Evolutionary conservation across 805 yeast species (phyloP).

Genomic region (Spencermartinsiella europaea): DNA sequence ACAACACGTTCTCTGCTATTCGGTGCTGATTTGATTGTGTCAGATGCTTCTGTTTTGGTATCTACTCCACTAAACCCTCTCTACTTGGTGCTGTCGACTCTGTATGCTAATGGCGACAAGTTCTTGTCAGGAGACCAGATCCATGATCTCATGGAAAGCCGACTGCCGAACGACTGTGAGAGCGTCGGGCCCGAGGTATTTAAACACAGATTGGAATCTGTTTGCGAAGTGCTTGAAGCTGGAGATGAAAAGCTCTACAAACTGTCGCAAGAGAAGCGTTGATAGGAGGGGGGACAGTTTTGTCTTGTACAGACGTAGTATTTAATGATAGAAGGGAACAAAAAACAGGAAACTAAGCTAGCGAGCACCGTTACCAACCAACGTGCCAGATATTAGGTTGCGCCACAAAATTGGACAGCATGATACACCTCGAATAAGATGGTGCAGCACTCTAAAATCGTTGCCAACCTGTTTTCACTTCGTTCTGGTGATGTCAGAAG

Average conservation of each 20-base stretch:
- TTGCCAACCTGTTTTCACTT: too few relatives aligned
- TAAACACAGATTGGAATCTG: slow-evolving; percentile 1
- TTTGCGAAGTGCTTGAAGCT: slow-evolving; percentile 12
- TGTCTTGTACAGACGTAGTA: too few relatives aligned
- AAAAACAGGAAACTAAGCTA: too few relatives aligned
- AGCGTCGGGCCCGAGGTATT: slow-evolving; percentile 15
- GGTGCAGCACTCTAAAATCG: too few relatives aligned
- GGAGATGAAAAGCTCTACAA: slow-evolving; percentile 11
- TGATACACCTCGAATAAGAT: too few relatives aligned
- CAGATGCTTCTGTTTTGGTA: slow-evolving; percentile 22
- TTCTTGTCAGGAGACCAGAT: slow-evolving; percentile 25
- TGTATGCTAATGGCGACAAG: slow-evolving; percentile 15
- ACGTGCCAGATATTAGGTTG: too few relatives aligned
- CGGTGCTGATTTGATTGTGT: slow-evolving; percentile 7
- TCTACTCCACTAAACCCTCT: slow-evolving; percentile 28
- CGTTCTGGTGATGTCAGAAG: too few relatives aligned
- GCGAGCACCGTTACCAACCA: too few relatives aligned
- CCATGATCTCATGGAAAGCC: slow-evolving; percentile 19
- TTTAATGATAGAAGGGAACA: too few relatives aligned
- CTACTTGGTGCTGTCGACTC: slow-evolving; percentile 23
- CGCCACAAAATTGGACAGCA: too few relatives aligned
- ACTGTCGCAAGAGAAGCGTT: too few relatives aligned
- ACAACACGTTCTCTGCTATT: slow-evolving; percentile 11
- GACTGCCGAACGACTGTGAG: slow-evolving; percentile 12
- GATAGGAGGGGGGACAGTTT: too few relatives aligned